Conservation (phyloP, 225 moss, liverwort and hornwort genomes). For the Bryoerythrophyllum caledonicum region DNA sequence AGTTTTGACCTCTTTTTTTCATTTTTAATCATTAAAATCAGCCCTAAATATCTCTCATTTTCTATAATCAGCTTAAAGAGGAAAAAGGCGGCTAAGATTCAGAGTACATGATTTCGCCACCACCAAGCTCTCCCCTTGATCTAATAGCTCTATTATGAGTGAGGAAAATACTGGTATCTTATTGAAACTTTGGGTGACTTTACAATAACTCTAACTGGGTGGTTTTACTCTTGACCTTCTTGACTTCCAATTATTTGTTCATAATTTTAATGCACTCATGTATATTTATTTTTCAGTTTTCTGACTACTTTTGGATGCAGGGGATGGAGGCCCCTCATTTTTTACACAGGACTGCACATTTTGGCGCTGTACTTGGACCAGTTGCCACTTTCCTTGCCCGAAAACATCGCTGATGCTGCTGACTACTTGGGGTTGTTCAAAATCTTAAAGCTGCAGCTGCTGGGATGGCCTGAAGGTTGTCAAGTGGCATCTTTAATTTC, state of each 20-base stretch:
- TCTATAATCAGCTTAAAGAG: no score
- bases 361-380: conserved; percentile 59
- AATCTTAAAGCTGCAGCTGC: conserved; percentile 31
- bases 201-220: not conserved
- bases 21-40: no score
- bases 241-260: not conserved
- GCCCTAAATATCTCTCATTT: no score
- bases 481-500: conserved; percentile 59
- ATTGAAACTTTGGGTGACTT: not conserved
- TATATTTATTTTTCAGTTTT: not conserved
- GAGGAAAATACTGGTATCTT: no score
- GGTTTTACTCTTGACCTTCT: not conserved
- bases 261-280: not conserved
- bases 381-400: conserved; percentile 50
- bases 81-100: no score
- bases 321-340: conserved; percentile 64
- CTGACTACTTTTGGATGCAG: conserved; percentile 29
- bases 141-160: no score
- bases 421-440: conserved; percentile 69
- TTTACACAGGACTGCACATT: conserved; percentile 65
- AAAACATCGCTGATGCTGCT: conserved; percentile 44
- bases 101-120: no score
- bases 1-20: no score
- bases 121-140: no score
- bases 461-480: conserved; percentile 71